phyloP scores from a whole-genome alignment of 2,329 filamentous ascomycete genomes.

The Dactylonectria estremocensis region DNA sequence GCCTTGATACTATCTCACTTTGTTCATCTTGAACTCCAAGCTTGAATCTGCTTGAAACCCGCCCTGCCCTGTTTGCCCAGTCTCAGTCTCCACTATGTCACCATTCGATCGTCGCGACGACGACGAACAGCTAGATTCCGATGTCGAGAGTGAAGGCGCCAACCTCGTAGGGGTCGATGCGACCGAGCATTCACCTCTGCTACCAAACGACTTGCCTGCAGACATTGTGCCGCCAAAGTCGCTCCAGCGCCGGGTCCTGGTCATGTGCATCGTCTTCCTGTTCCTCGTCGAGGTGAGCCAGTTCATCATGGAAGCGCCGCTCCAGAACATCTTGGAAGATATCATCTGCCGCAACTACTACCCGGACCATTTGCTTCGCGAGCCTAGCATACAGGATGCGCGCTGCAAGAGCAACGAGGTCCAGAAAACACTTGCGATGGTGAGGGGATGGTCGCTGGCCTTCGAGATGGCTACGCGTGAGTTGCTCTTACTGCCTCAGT shows the following conservation, averaged over 20 bases:
- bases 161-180: constrained; percentile 5
- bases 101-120: constrained; percentile 1
- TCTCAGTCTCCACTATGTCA: constrained; percentile 10
- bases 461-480: constrained; percentile 64
- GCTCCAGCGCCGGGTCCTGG: constrained; percentile 50
- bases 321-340: constrained; percentile 66
- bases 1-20: not conserved
- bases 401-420: constrained; percentile 66
- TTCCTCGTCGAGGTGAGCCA: constrained; percentile 61
- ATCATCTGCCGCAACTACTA: constrained; percentile 67
- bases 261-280: constrained; percentile 56
- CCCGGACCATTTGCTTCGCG: constrained; percentile 55
- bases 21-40: not conserved
- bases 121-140: constrained; percentile 14
- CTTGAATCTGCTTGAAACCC: too few species aligned
- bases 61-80: not conserved
- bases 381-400: constrained; percentile 53
- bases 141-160: constrained; percentile 30
- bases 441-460: constrained; percentile 63
- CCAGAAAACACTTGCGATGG: constrained; percentile 66
- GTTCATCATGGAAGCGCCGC: constrained; percentile 57
- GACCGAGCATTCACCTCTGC: constrained; percentile 40
- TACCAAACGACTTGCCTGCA: constrained; percentile 38
- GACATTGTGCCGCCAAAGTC: constrained; percentile 43
- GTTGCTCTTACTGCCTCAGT: constrained; percentile 21